Percentiles rank a stretch among this genome's conserved stretches.
Evolutionary conservation across 148 eudicot genomes (phyloP).

Genomic region (Fagopyrum homotropicum): DNA sequence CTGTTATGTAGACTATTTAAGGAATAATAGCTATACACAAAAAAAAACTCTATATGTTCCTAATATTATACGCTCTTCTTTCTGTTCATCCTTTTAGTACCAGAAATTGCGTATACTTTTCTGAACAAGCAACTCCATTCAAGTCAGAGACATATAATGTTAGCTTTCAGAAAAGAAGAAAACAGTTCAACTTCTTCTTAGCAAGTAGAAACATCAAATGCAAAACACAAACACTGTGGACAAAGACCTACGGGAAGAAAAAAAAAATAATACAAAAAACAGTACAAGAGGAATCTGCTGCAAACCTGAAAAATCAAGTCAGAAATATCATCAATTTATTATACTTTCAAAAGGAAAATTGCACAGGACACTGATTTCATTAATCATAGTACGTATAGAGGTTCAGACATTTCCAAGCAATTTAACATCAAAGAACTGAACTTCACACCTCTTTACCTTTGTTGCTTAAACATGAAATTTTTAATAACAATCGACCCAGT

Average conservation of each 20-base stretch:
- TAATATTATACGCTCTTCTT: not conserved
- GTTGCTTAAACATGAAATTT: too few relatives aligned
- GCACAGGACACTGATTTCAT: conserved; percentile 22
- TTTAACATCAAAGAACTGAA: not conserved
- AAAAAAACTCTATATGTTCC: not conserved
- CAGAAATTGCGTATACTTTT: too few relatives aligned
- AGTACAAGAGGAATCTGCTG: not conserved
- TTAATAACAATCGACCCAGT: not conserved
- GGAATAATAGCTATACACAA: not conserved
- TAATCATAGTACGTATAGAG: not conserved
- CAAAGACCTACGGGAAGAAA: not conserved
- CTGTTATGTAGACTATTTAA: not conserved
- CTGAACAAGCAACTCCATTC: not conserved
- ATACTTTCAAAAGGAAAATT: not conserved
- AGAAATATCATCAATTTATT: not conserved
- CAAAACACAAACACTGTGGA: not conserved
- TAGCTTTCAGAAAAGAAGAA: too few relatives aligned
- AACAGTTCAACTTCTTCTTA: not conserved
- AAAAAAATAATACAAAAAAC: too few relatives aligned
- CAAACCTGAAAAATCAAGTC: not conserved
- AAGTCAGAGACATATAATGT: not conserved
- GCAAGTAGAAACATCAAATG: not conserved
- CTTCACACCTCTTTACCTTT: not conserved
- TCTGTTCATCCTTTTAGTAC: not conserved
- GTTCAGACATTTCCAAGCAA: not conserved